phyloP scores from a whole-genome alignment of 176 grass and related monocot genomes.

The Triticum monococcum region DNA sequence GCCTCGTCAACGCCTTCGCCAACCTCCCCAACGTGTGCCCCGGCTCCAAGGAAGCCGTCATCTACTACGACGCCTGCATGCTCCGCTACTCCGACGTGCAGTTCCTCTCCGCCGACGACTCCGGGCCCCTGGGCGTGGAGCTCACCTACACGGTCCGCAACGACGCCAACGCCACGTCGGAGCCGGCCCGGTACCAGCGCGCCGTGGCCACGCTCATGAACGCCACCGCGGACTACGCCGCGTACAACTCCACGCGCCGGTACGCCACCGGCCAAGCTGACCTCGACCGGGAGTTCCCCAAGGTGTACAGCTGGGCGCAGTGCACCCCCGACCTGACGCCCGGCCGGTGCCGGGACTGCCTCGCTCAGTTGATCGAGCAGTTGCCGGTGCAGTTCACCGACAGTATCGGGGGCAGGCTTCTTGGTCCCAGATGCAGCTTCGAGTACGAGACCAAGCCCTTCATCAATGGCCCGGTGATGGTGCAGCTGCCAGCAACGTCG shows the following conservation, averaged over 20 bases:
- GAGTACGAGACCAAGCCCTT: background rate
- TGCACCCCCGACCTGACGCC: background rate
- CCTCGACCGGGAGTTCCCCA: background rate
- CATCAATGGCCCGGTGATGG: background rate
- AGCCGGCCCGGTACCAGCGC: background rate
- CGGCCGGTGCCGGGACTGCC: background rate
- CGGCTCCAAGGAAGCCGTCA: background rate
- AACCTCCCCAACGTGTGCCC: background rate
- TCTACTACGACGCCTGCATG: conserved; percentile 34
- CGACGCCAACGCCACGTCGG: background rate
- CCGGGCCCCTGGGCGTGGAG: background rate
- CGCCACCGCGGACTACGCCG: background rate
- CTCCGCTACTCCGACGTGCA: conserved; percentile 20
- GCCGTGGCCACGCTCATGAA: background rate
- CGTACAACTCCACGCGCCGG: background rate
- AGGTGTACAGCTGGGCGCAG: conserved; percentile 15
- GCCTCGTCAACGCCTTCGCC: conserved; percentile 17
- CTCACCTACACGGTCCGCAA: background rate
- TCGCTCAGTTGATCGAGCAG: background rate
- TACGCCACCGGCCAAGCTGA: background rate
- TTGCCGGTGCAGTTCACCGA: background rate
- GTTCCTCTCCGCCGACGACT: background rate
- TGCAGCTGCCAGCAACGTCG: background rate
- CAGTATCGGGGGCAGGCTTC: background rate
- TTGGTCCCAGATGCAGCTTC: background rate